Percentiles rank a stretch among this genome's conserved stretches.
Evolutionary conservation across 352 stramenopile species (phyloP).

Genomic region (Elongisporangium senticosum): DNA sequence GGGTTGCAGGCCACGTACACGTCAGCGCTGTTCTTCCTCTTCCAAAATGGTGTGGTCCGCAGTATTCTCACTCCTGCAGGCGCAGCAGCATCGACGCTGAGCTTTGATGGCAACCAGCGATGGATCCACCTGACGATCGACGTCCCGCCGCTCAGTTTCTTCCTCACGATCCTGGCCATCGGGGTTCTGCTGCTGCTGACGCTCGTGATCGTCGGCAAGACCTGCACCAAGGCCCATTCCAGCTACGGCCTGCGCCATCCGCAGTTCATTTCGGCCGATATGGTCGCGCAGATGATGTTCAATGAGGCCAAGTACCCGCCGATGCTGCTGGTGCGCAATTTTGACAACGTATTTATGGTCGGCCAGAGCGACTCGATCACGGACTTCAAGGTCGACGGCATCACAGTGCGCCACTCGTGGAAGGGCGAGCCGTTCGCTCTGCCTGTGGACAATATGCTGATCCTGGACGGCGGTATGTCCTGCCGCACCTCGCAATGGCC

Average conservation of each 20-base stretch:
- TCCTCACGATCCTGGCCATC: background rate
- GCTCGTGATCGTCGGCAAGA: background rate
- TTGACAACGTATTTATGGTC: background rate
- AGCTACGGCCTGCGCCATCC: background rate
- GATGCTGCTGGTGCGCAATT: background rate
- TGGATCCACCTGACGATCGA: background rate
- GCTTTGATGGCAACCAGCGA: background rate
- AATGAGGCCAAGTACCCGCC: background rate
- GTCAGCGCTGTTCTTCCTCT: constrained; percentile 41
- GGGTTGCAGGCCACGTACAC: constrained; percentile 51
- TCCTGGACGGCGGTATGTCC: background rate
- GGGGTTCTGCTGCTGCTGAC: background rate
- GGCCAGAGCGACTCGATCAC: background rate
- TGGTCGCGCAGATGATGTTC: background rate
- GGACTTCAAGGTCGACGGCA: background rate
- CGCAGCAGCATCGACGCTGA: background rate
- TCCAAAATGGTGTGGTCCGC: constrained; percentile 40
- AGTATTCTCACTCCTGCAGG: constrained; percentile 1
- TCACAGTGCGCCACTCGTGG: background rate
- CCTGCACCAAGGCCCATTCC: background rate
- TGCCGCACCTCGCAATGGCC: background rate
- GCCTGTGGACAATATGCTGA: background rate
- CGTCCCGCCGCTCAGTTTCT: background rate
- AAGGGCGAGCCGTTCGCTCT: background rate
- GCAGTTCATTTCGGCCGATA: background rate